phyloP scores from a whole-genome alignment of 768 basidiomycete genomes.

The Tulasnella sp. region DNA sequence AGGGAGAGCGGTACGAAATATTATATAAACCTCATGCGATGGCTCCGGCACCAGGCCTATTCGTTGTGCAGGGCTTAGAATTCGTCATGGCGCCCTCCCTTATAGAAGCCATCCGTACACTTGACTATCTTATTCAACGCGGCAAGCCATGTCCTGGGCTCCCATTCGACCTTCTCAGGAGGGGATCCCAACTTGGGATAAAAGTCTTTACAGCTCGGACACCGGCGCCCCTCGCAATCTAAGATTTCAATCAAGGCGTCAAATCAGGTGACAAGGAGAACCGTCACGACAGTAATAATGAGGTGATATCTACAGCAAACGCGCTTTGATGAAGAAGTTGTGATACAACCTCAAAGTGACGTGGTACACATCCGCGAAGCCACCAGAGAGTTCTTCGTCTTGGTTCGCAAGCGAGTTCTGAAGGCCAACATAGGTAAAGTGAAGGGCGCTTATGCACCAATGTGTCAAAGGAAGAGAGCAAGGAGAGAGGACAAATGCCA shows the following conservation, averaged over 20 bases:
- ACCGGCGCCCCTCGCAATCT: slow-evolving; percentile 58
- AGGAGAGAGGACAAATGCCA: background rate
- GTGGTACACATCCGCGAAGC: slow-evolving; percentile 76
- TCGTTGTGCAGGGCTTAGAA: too few relatives aligned
- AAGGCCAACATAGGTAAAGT: slow-evolving; percentile 79
- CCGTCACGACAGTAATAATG: background rate
- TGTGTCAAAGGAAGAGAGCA: too few relatives aligned
- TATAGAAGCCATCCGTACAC: slow-evolving; percentile 38
- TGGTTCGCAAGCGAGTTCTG: slow-evolving; percentile 57
- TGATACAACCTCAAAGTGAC: slow-evolving; percentile 76
- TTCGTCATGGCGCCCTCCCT: slow-evolving; percentile 31
- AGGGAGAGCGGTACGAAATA: too few relatives aligned
- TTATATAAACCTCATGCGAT: too few relatives aligned
- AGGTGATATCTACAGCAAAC: background rate
- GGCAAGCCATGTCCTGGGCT: slow-evolving; percentile 42
- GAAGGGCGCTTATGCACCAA: slow-evolving; percentile 51
- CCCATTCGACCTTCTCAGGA: slow-evolving; percentile 34
- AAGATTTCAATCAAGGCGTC: too few relatives aligned
- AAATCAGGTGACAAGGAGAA: too few relatives aligned
- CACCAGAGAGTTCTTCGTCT: slow-evolving; percentile 50
- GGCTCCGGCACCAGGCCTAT: too few relatives aligned
- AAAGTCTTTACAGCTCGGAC: slow-evolving; percentile 48
- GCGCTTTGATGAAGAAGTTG: slow-evolving; percentile 47
- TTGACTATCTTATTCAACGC: slow-evolving; percentile 40
- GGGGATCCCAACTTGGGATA: slow-evolving; percentile 44